Percentiles rank a stretch among this genome's conserved stretches.
Evolutionary conservation across 495 filamentous ascomycete species (phyloP).

Genomic region (Pyrenula massariospora): DNA sequence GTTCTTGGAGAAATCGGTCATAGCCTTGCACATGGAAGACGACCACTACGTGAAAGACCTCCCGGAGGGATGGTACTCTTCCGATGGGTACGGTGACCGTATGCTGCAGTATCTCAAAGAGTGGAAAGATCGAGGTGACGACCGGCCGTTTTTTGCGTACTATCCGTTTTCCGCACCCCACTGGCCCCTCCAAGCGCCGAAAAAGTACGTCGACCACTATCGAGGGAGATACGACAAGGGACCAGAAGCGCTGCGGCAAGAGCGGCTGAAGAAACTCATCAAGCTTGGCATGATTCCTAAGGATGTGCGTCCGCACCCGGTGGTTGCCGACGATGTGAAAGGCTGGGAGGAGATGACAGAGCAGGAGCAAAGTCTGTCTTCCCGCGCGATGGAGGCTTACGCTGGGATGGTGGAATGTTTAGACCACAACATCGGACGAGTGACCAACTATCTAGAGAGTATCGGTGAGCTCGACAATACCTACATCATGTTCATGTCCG

Average conservation of each 20-base stretch:
- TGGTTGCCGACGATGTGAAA: slow-evolving; percentile 41
- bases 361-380: slow-evolving; percentile 24
- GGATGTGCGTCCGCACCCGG: slow-evolving; percentile 24
- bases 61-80: slow-evolving; percentile 28
- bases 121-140: slow-evolving; percentile 31
- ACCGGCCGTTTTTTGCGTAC: slow-evolving; percentile 31
- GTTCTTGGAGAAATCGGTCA: slow-evolving; percentile 38
- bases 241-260: slow-evolving; percentile 21
- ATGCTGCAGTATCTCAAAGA: slow-evolving; percentile 30
- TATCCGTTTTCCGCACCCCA: slow-evolving; percentile 31
- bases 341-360: slow-evolving; percentile 30
- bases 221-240: slow-evolving; percentile 29
- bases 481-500: slow-evolving; percentile 40
- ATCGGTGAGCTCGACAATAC: slow-evolving; percentile 44
- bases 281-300: slow-evolving; percentile 21
- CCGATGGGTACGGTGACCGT: slow-evolving; percentile 23
- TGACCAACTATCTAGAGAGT: slow-evolving; percentile 32
- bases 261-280: slow-evolving; percentile 20
- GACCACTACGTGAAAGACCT: slow-evolving; percentile 41
- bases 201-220: slow-evolving; percentile 22
- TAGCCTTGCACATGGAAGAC: slow-evolving; percentile 49
- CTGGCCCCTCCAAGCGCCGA: slow-evolving; percentile 29
- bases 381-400: slow-evolving; percentile 40
- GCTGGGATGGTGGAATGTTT: slow-evolving; percentile 44
- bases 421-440: slow-evolving; percentile 37